phyloP scores from a whole-genome alignment of 2,329 filamentous ascomycete species.

The Meredithiella fracta region DNA sequence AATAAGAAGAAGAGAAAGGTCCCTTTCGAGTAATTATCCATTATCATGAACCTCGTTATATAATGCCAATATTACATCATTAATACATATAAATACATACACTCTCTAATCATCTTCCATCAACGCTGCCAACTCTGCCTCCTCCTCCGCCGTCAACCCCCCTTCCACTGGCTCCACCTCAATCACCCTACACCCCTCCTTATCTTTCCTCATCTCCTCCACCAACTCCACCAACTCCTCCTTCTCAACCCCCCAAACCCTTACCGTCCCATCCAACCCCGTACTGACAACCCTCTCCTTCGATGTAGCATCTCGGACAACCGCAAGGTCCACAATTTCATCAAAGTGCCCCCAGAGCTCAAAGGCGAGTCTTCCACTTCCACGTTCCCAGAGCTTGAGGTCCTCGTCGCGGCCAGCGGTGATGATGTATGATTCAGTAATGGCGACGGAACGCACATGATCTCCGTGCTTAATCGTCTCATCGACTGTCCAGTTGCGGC shows the following conservation, averaged over 20 bases:
- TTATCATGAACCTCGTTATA: background rate
- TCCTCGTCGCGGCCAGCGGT: constrained; percentile 87
- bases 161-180: constrained; percentile 27
- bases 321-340: constrained; percentile 67
- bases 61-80: no score
- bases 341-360: constrained; percentile 75
- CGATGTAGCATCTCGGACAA: constrained; percentile 31
- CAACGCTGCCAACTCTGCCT: constrained; percentile 77
- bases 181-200: constrained; percentile 33
- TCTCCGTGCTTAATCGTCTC: constrained; percentile 66
- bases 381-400: constrained; percentile 71
- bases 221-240: constrained; percentile 35
- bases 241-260: constrained; percentile 63
- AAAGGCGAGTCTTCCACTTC: constrained; percentile 57
- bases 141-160: constrained; percentile 70
- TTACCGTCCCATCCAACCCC: constrained; percentile 76
- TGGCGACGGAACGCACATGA: constrained; percentile 70
- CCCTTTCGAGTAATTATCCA: background rate
- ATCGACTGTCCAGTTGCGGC: constrained; percentile 52
- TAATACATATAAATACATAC: constrained; percentile 1
- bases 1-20: constrained; percentile 12
- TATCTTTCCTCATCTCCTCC: constrained; percentile 31
- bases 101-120: constrained; percentile 47
- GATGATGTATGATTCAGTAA: constrained; percentile 61
- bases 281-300: constrained; percentile 53